phyloP scores from a whole-genome alignment of 2,329 filamentous ascomycete species.

The Atkinsonella texensis region DNA sequence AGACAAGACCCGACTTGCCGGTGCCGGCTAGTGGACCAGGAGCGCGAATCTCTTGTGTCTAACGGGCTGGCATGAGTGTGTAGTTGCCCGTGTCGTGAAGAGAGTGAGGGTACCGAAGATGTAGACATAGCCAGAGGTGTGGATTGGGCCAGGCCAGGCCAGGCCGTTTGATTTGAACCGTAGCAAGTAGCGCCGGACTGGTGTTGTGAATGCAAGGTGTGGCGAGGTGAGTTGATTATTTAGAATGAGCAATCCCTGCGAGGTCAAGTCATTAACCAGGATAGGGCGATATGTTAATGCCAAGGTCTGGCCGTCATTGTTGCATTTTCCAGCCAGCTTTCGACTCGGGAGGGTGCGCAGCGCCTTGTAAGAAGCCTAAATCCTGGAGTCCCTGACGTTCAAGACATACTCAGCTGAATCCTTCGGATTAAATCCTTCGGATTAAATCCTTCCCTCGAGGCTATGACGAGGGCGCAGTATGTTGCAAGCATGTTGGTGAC shows the following conservation, averaged over 20 bases:
- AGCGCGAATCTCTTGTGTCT: slow-evolving; percentile 31
- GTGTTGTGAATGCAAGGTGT: not conserved
- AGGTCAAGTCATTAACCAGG: not conserved
- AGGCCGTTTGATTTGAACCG: slow-evolving; percentile 13
- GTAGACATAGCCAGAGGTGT: slow-evolving; percentile 42
- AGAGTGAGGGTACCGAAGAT: slow-evolving; percentile 34
- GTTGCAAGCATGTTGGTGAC: not conserved
- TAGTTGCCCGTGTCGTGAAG: slow-evolving; percentile 27
- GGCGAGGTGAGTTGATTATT: not conserved
- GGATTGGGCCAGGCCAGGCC: slow-evolving; percentile 34
- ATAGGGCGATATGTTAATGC: not conserved
- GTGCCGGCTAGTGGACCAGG: slow-evolving; percentile 33
- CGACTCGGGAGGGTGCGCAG: not conserved
- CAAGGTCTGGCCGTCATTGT: not conserved
- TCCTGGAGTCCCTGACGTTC: not conserved
- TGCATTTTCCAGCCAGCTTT: not conserved
- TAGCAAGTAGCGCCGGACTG: not conserved
- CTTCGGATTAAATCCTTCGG: not conserved
- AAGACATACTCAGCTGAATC: not conserved
- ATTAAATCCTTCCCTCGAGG: not conserved
- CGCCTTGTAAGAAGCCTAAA: not conserved
- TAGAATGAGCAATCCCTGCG: not conserved
- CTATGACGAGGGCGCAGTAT: not conserved
- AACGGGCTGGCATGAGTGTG: slow-evolving; percentile 22
- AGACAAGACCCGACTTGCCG: slow-evolving; percentile 20